Evolutionary conservation across 495 filamentous ascomycete genomes (phyloP).

Genomic region (Daldinia caldariorum): DNA sequence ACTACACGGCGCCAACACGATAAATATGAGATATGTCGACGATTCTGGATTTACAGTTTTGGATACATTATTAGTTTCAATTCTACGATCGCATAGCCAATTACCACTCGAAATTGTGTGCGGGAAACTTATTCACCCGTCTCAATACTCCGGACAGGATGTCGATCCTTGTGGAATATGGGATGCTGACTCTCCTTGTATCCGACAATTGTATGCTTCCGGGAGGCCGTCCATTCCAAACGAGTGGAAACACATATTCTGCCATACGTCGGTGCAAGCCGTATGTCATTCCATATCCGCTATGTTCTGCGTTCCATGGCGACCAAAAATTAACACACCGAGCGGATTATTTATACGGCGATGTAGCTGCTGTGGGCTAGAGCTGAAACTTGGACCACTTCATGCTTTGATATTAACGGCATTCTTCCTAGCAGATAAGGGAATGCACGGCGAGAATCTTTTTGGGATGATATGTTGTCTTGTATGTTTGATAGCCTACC

Average conservation of each 20-base stretch:
- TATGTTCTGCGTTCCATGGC: background rate
- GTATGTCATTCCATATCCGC: background rate
- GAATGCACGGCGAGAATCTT: background rate
- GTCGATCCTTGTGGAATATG: background rate
- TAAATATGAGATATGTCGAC: background rate
- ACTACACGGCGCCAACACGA: background rate
- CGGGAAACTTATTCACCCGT: background rate
- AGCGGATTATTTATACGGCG: background rate
- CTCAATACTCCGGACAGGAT: background rate
- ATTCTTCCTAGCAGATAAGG: background rate
- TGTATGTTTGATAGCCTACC: background rate
- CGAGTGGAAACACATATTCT: background rate
- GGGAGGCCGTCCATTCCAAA: background rate
- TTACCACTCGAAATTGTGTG: background rate
- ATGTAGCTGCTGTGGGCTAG: background rate
- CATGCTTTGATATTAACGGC: background rate
- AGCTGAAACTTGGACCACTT: background rate
- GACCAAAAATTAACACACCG: background rate
- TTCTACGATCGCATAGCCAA: background rate
- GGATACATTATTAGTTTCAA: background rate
- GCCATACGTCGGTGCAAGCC: background rate
- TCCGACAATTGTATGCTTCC: background rate
- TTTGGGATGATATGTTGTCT: background rate
- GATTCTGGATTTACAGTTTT: background rate
- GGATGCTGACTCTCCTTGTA: background rate